Evolutionary conservation across 176 grass and related monocot genomes (phyloP).

Genomic region (Rhynchospora pubera): DNA sequence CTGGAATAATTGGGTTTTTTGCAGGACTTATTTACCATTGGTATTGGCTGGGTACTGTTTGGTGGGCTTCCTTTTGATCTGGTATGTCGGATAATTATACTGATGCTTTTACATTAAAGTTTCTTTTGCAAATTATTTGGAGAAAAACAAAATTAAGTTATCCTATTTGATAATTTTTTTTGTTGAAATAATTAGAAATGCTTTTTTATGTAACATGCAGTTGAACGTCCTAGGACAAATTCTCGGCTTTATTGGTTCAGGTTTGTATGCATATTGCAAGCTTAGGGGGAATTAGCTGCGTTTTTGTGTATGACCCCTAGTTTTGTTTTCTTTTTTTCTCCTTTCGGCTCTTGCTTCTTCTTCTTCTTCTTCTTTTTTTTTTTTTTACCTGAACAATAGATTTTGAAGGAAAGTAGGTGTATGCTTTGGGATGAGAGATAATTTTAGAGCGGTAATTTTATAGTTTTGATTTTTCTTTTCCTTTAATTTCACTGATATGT

Average conservation of each 20-base stretch:
- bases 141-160: neutral
- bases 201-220: slow-evolving; percentile 33
- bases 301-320: neutral
- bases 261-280: slow-evolving; percentile 95
- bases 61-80: slow-evolving; percentile 93
- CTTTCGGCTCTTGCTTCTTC: neutral
- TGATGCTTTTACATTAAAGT: neutral
- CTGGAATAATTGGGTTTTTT: slow-evolving; percentile 10
- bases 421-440: neutral
- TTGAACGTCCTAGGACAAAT: slow-evolving; percentile 93
- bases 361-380: neutral
- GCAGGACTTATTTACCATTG: slow-evolving; percentile 90
- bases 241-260: slow-evolving; percentile 81
- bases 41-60: slow-evolving; percentile 89
- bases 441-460: neutral
- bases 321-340: neutral
- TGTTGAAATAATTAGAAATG: neutral
- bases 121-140: neutral
- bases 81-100: slow-evolving; percentile 33
- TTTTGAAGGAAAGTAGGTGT: slow-evolving; percentile 6
- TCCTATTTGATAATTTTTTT: neutral
- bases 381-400: neutral
- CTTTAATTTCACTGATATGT: slow-evolving; percentile 8
- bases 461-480: slow-evolving; percentile 17
- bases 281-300: slow-evolving; percentile 64